phyloP scores from a whole-genome alignment of 345 rosid species.

The Carallia pectinifolia region DNA sequence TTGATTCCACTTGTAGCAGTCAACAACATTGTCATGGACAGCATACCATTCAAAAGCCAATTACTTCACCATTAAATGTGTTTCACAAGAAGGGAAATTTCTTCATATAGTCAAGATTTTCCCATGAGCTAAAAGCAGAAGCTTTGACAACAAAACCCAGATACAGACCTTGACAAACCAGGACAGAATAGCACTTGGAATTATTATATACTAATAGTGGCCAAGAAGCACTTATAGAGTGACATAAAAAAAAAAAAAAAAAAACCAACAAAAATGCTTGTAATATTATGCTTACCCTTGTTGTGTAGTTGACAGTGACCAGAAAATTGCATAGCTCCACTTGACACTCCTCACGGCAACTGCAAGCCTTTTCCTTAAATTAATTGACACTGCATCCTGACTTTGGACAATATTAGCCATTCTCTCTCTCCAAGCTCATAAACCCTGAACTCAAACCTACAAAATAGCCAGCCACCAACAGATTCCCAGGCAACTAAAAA shows the following conservation, averaged over 20 bases:
- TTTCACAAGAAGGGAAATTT: background rate
- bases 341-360: constrained; percentile 78
- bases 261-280: background rate
- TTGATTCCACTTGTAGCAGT: background rate
- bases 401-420: constrained; percentile 47
- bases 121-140: background rate
- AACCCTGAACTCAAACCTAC: background rate
- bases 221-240: background rate
- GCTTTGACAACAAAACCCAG: background rate
- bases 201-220: too few relatives aligned
- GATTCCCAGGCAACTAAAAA: too few relatives aligned
- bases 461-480: too few relatives aligned
- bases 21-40: background rate
- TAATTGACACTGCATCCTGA: constrained; percentile 37
- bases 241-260: background rate
- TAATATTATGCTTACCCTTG: constrained; percentile 46
- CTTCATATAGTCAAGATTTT: background rate
- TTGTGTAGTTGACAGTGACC: constrained; percentile 72
- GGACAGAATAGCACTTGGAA: background rate
- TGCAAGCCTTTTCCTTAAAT: constrained; percentile 68
- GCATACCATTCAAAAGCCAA: too few relatives aligned
- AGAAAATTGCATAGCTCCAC: constrained; percentile 95
- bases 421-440: constrained; percentile 10
- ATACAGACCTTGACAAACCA: constrained; percentile 9
- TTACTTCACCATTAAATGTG: background rate